A percentile compares a stretch with the other conserved stretches of the same genome.
Conservation (phyloP, 805 yeast species). For the Zygosaccharomyces pseudorouxii region DNA sequence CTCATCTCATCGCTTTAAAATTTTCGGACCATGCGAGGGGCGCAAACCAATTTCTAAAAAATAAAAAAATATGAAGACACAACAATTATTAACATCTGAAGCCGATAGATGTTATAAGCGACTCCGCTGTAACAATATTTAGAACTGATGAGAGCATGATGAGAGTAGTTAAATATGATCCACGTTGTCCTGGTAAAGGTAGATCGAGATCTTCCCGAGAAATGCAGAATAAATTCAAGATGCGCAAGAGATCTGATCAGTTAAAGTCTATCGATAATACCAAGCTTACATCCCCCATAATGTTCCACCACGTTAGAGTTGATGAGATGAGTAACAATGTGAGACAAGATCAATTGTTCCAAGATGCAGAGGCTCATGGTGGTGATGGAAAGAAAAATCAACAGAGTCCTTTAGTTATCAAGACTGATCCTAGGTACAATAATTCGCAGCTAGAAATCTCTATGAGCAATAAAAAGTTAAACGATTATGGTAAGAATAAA, state of each 20-base stretch:
- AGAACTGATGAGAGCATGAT: constrained; percentile 1
- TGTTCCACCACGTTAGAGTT: constrained; percentile 10
- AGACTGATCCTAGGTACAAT: constrained; percentile 10
- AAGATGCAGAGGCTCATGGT: not conserved
- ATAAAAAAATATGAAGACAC: not conserved
- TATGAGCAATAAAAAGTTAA: constrained; percentile 2
- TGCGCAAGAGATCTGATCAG: constrained; percentile 1
- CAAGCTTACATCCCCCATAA: constrained; percentile 5
- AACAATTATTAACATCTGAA: not conserved
- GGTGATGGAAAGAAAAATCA: not conserved
- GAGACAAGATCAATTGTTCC: not conserved
- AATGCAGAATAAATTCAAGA: not conserved
- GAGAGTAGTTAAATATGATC: constrained; percentile 16
- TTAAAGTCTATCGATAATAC: not conserved
- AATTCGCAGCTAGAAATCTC: constrained; percentile 2
- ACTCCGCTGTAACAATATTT: not conserved
- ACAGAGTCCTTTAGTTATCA: constrained; percentile 5
- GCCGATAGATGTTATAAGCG: not conserved
- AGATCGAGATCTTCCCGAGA: not conserved
- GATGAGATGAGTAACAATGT: constrained; percentile 3
- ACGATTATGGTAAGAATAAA: not conserved
- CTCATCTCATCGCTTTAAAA: constrained; percentile 7
- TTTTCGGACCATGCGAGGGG: constrained; percentile 1
- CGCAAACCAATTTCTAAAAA: not conserved
- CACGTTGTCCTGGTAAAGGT: constrained; percentile 2